These are phyloP conservation scores for Polytrichum commune DNA, from an alignment of 225 moss, liverwort and hornwort genomes.

Conservation along the genomic window DNA sequence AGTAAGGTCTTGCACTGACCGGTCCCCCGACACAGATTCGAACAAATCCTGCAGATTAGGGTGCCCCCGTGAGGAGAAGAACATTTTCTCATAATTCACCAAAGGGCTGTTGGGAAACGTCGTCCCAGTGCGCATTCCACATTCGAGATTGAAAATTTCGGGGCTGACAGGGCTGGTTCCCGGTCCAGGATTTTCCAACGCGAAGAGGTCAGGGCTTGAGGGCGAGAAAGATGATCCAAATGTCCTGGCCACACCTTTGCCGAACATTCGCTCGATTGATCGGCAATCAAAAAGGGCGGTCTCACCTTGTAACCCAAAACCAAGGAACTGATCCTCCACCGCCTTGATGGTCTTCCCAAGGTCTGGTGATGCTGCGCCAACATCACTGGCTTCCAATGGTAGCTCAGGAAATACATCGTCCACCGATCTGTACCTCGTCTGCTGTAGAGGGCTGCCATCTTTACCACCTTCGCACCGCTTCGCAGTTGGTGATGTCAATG, in stretches of 20 bases:
- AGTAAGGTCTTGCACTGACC: constrained; percentile 6
- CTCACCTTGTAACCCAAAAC: constrained; percentile 25
- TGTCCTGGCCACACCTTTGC: constrained; percentile 19
- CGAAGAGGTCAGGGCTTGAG: constrained; percentile 23
- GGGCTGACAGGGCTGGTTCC: constrained; percentile 27
- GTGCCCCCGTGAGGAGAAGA: constrained; percentile 15
- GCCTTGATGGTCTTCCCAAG: constrained; percentile 43
- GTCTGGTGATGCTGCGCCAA: constrained; percentile 38
- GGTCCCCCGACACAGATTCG: constrained; percentile 27
- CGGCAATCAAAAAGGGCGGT: constrained; percentile 17
- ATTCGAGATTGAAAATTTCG: constrained; percentile 25
- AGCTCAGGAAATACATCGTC: constrained; percentile 73
- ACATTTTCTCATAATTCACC: constrained; percentile 24
- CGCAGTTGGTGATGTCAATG: constrained; percentile 9
- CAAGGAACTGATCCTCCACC: constrained; percentile 42
- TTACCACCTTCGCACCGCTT: constrained; percentile 6
- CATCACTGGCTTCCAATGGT: constrained; percentile 55
- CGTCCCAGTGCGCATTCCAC: constrained; percentile 12
- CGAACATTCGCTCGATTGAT: constrained; percentile 52
- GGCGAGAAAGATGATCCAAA: not conserved
- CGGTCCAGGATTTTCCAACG: constrained; percentile 12
- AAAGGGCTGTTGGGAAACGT: constrained; percentile 43
- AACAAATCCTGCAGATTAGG: constrained; percentile 42
- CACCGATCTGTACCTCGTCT: constrained; percentile 30
- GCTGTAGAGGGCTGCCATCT: constrained; percentile 8